These are phyloP conservation scores for Carex littledalei DNA, from an alignment of 176 grass and related monocot species.

Conservation along the genomic window DNA sequence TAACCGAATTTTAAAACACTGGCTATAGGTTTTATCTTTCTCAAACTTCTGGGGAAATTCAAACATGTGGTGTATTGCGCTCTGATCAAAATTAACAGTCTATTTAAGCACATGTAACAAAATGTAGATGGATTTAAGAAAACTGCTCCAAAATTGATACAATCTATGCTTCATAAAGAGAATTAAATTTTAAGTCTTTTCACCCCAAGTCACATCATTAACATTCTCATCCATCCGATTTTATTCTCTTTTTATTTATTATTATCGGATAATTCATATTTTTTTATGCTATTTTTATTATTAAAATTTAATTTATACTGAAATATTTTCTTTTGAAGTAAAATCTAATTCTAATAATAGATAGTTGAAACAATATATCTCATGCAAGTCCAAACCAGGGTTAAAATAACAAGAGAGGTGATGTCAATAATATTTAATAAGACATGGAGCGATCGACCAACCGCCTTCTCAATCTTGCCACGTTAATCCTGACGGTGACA, in stretches of 20 bases:
- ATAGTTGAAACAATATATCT: constrained; percentile 12
- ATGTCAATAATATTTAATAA: constrained; percentile 21
- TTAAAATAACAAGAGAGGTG: not conserved
- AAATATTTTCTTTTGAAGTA: no score
- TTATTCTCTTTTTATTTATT: no score
- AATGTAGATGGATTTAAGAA: not conserved
- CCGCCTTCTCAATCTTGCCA: constrained; percentile 27
- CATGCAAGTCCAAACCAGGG: not conserved
- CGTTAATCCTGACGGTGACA: constrained; percentile 29
- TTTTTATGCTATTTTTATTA: no score
- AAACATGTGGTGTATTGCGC: not conserved
- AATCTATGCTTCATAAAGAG: no score
- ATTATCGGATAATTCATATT: no score
- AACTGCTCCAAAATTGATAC: not conserved
- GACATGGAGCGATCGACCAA: constrained; percentile 13
- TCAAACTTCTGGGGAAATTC: no score
- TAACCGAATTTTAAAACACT: no score
- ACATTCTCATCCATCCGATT: no score
- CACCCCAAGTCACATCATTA: no score
- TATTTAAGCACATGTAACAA: not conserved
- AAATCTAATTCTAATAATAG: not conserved
- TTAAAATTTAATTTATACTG: no score
- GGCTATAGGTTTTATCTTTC: no score
- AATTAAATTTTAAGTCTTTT: no score
- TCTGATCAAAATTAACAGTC: not conserved